Percentiles rank a stretch among this genome's conserved stretches.
Evolutionary conservation across 495 filamentous ascomycete species (phyloP).

Genomic region (Bacidia gigantensis): DNA sequence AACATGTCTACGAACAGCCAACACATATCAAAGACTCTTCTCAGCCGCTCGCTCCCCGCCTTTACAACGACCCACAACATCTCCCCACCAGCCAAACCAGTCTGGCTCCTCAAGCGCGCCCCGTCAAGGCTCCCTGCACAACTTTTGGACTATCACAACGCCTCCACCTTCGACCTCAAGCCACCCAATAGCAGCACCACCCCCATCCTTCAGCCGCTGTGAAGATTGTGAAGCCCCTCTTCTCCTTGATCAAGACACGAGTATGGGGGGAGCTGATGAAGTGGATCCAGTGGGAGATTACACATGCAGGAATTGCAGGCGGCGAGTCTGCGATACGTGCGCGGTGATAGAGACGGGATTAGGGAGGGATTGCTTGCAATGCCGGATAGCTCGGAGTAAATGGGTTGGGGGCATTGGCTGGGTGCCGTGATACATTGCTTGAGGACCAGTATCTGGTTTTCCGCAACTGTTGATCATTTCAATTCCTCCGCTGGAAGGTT

Average conservation of each 20-base stretch:
- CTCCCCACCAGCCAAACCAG: conserved; percentile 1
- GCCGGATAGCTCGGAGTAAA: conserved; percentile 11
- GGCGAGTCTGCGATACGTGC: conserved; percentile 17
- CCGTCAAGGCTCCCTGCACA: conserved; percentile 13
- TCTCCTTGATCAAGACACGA: not conserved
- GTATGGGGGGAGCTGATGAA: conserved; percentile 8
- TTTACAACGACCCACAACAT: conserved; percentile 19
- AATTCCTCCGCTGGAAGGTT: not conserved
- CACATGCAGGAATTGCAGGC: conserved; percentile 13
- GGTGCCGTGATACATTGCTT: conserved; percentile 5
- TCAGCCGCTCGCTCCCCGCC: conserved; percentile 33
- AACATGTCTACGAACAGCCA: conserved; percentile 10
- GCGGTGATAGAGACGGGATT: conserved; percentile 17
- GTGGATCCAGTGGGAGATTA: conserved; percentile 3
- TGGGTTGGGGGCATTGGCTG: conserved; percentile 16
- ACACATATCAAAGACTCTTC: conserved; percentile 28
- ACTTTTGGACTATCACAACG: conserved; percentile 10
- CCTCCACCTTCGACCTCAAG: conserved; percentile 6
- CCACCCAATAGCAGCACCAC: not conserved
- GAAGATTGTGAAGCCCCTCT: conserved; percentile 17
- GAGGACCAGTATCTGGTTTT: too few relatives aligned
- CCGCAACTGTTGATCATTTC: too few relatives aligned
- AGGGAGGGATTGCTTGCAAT: conserved; percentile 17
- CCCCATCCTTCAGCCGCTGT: conserved; percentile 2
- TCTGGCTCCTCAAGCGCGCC: not conserved